These are phyloP conservation scores for Suhomyces terraborum DNA, from an alignment of 1,139 yeast genomes.

Conservation along the genomic window DNA sequence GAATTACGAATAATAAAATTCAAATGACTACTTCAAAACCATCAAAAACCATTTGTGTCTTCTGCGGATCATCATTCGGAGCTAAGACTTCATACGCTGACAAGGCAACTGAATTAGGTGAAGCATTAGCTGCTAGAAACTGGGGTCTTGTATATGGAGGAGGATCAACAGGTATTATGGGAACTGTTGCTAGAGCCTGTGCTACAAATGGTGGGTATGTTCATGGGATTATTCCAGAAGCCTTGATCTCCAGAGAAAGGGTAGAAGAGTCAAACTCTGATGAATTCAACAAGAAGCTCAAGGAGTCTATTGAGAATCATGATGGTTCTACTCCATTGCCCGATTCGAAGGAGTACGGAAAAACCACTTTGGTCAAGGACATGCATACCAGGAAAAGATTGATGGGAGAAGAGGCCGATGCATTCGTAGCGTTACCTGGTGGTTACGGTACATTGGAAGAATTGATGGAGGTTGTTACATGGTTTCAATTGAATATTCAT, in stretches of 20 bases:
- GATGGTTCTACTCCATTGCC: conserved; percentile 68
- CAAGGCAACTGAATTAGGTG: conserved; percentile 62
- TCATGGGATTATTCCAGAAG: conserved; percentile 85
- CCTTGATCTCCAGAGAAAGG: conserved; percentile 75
- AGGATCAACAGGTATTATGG: conserved; percentile 88
- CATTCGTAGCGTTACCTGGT: conserved; percentile 88
- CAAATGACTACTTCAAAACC: conserved; percentile 24
- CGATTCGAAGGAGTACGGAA: conserved; percentile 64
- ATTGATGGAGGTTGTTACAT: conserved; percentile 84
- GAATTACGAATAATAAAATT: no score
- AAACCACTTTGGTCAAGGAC: conserved; percentile 78
- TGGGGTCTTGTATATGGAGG: conserved; percentile 92
- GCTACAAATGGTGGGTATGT: conserved; percentile 71
- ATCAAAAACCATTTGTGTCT: conserved; percentile 67
- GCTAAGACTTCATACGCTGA: conserved; percentile 50
- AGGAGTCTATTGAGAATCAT: conserved; percentile 49
- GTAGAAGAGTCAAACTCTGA: conserved; percentile 43
- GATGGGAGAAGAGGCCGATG: conserved; percentile 88
- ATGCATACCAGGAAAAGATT: conserved; percentile 88
- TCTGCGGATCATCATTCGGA: conserved; percentile 85
- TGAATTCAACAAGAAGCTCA: conserved; percentile 49
- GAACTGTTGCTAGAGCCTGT: conserved; percentile 75
- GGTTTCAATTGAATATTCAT: conserved; percentile 89
- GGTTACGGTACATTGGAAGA: conserved; percentile 93
- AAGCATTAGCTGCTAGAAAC: conserved; percentile 53